Conservation (phyloP, 129 eudicot species). For the Flaveria sonorensis region DNA sequence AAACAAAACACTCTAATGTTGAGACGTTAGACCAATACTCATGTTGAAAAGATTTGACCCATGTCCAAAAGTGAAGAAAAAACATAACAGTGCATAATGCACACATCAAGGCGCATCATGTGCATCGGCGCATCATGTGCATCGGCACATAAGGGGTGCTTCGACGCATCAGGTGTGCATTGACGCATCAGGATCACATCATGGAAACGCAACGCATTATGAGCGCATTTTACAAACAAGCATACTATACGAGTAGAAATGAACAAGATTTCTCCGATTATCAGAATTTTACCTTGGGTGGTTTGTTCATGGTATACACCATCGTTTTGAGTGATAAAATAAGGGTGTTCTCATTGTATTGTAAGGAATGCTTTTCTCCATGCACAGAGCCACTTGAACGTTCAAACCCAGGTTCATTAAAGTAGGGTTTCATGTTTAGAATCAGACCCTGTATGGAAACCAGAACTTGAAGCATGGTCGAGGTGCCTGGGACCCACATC, state of each 20-base stretch:
- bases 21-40: no score
- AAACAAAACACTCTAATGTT: no score
- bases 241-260: background rate
- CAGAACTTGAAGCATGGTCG: conserved; percentile 78
- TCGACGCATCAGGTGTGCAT: no score
- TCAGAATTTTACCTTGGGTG: conserved; percentile 62
- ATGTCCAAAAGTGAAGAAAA: no score
- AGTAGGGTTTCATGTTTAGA: conserved; percentile 70
- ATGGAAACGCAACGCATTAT: no score
- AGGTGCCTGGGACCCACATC: conserved; percentile 62
- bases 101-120: no score
- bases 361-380: conserved; percentile 42
- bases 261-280: background rate
- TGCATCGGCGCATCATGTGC: no score
- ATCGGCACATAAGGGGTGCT: no score
- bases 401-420: conserved; percentile 68
- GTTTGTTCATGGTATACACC: conserved; percentile 55
- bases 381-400: conserved; percentile 18
- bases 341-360: conserved; percentile 57
- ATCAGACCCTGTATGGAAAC: conserved; percentile 85
- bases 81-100: no score
- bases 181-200: no score
- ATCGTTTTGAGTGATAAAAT: conserved; percentile 58
- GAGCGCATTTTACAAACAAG: no score
- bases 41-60: no score